These are phyloP conservation scores for Aspergillus chevalieri DNA, from an alignment of 2,329 filamentous ascomycete genomes.

Conservation along the genomic window DNA sequence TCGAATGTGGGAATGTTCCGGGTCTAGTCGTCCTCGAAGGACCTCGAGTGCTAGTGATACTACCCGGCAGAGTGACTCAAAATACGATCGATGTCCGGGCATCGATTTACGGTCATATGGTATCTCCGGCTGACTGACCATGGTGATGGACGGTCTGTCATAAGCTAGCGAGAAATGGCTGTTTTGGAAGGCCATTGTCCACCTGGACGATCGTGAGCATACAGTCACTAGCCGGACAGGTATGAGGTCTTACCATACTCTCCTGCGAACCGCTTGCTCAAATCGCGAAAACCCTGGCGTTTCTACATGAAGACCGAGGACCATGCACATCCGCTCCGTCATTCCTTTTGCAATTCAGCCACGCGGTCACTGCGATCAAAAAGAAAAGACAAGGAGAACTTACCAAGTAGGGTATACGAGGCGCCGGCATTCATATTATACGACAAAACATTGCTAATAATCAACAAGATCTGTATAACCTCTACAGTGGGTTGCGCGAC, in stretches of 20 bases:
- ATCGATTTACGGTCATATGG: slow-evolving; percentile 45
- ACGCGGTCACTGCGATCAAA: neutral
- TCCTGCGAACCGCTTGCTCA: slow-evolving; percentile 35
- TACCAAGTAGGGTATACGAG: slow-evolving; percentile 54
- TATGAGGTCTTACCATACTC: slow-evolving; percentile 28
- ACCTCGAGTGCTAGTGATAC: slow-evolving; percentile 49
- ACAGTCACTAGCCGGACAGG: neutral
- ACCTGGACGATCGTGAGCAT: slow-evolving; percentile 23
- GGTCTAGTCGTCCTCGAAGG: slow-evolving; percentile 47
- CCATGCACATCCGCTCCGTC: slow-evolving; percentile 47
- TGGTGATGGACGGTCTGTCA: slow-evolving; percentile 50
- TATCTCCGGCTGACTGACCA: slow-evolving; percentile 44
- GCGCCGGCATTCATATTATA: slow-evolving; percentile 62
- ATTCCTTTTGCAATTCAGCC: slow-evolving; percentile 15
- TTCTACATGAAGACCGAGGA: slow-evolving; percentile 51
- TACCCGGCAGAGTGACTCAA: slow-evolving; percentile 51
- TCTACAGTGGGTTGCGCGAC: slow-evolving; percentile 56
- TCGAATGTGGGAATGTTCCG: slow-evolving; percentile 43
- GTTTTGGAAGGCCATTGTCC: slow-evolving; percentile 57
- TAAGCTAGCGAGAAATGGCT: slow-evolving; percentile 57
- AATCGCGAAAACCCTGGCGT: slow-evolving; percentile 44
- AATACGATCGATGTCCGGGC: slow-evolving; percentile 48
- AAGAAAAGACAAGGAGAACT: slow-evolving; percentile 5
- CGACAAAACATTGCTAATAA: slow-evolving; percentile 57
- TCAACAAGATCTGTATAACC: slow-evolving; percentile 56